Conservation (phyloP, 148 eudicot species). For the Mesembryanthemum crystallinum region DNA sequence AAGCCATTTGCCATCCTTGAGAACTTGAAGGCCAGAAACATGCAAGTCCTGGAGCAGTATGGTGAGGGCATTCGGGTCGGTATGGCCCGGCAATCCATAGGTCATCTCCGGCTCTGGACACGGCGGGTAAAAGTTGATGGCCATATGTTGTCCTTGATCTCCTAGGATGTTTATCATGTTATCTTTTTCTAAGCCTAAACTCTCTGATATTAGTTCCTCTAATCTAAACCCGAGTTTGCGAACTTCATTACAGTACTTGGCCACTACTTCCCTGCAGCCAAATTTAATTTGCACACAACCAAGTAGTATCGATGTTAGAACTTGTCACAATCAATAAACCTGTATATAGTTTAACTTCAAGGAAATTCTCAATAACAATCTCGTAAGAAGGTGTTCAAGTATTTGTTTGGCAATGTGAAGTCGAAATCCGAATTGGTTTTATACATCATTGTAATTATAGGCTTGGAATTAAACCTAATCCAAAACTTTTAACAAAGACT, state of each 20-base stretch:
- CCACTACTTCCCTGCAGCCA: slow-evolving; percentile 62
- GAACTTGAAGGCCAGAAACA: slow-evolving; percentile 77
- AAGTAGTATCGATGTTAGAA: too few species aligned
- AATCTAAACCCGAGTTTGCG: slow-evolving; percentile 67
- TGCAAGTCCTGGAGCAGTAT: slow-evolving; percentile 75
- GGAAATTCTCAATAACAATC: too few species aligned
- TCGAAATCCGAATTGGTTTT: too few species aligned
- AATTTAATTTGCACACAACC: background rate
- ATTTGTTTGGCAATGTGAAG: too few species aligned
- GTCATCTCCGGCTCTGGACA: slow-evolving; percentile 91
- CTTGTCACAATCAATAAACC: too few species aligned
- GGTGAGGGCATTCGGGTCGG: slow-evolving; percentile 92
- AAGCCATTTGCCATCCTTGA: slow-evolving; percentile 73
- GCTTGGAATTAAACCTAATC: too few species aligned
- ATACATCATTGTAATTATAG: too few species aligned
- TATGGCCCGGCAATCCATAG: slow-evolving; percentile 80
- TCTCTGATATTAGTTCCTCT: slow-evolving; percentile 70
- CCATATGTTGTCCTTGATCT: slow-evolving; percentile 95
- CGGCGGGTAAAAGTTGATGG: slow-evolving; percentile 79
- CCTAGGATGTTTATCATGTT: slow-evolving; percentile 52
- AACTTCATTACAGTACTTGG: slow-evolving; percentile 57
- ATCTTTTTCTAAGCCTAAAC: slow-evolving; percentile 65
- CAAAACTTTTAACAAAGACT: too few species aligned
- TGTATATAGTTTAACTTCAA: too few species aligned
- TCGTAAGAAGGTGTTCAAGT: too few species aligned